Conservation (phyloP, 2,329 filamentous ascomycete species). For the Diaporthe capsici region DNA sequence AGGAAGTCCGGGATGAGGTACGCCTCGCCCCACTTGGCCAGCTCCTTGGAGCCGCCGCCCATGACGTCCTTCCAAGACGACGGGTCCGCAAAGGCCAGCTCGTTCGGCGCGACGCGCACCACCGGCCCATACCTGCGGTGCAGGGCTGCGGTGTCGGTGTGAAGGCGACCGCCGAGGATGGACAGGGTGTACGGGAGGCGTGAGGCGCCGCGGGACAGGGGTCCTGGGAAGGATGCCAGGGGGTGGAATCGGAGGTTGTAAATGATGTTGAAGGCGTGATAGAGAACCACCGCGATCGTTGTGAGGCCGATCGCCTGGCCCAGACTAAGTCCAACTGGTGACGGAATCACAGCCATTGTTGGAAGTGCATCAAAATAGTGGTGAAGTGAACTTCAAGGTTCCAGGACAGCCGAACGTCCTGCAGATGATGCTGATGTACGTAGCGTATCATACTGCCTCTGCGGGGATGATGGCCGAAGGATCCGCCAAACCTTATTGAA, state of each 20-base stretch:
- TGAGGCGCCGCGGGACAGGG: background rate
- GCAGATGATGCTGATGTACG: background rate
- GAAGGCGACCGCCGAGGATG: slow-evolving; percentile 6
- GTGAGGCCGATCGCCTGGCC: background rate
- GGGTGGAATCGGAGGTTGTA: slow-evolving; percentile 8
- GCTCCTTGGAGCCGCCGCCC: slow-evolving; percentile 23
- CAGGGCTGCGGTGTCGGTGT: slow-evolving; percentile 10
- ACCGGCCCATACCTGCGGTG: slow-evolving; percentile 24
- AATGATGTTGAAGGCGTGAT: slow-evolving; percentile 10
- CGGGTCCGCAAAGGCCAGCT: slow-evolving; percentile 12
- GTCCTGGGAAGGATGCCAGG: background rate
- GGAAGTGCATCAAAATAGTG: background rate
- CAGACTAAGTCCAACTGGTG: background rate
- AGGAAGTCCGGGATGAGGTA: slow-evolving; percentile 4
- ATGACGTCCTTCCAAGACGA: slow-evolving; percentile 25
- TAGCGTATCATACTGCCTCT: background rate
- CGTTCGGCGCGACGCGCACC: slow-evolving; percentile 22
- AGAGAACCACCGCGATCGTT: background rate
- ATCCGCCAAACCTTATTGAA: slow-evolving; percentile 11
- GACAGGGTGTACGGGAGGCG: slow-evolving; percentile 18
- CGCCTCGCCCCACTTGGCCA: slow-evolving; percentile 12
- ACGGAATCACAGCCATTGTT: background rate
- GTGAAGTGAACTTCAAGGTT: no score
- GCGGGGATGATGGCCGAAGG: background rate
- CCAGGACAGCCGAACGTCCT: background rate